Base-by-base conservation (phyloP, 2,329 filamentous ascomycete genomes). In the Incumbomyces delicatus region DNA sequence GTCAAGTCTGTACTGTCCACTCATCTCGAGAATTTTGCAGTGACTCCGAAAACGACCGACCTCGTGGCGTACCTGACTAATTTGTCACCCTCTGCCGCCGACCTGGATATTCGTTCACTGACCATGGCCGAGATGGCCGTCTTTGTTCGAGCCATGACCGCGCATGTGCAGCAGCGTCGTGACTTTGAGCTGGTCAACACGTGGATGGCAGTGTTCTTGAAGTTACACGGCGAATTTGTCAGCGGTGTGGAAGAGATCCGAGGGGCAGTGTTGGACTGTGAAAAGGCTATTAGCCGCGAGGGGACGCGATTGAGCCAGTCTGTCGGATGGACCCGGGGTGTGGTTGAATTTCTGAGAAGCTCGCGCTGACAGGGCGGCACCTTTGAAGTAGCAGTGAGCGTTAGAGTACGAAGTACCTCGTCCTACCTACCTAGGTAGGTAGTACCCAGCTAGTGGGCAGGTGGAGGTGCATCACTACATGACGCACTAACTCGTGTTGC, bases 141-240 rank as follows among this genome's bases (percentile, higher is more conserved):
- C 44, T 98, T 98, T 61, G 81, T 96, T 43, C 66, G 71, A n/a
- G 88, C 88, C 1, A 66, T 98, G 47, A 94, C 86, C 0, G 73
- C 70, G 45, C 75, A 84, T 11, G 69, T 96, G 44, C 67, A 71
- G 36, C 46, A 39, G 18, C 80, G 82, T 53, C 78, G 77, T 40
- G 92, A 96, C 64, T 98, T 94, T 64, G 92, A 98, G 66, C 74
- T 98, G 33, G 85, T 87, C 13, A 89, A 96, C 65, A 87, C 88
- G 0, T 98, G 92, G 90, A 96, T 98, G 88, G 82, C 84, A 1
- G 90, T 96, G 1, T 94, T 96, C 60, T 63, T 98, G 49, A 78
- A 82, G 40, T 69, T 95, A 34, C 90, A 96, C 64, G 75, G 74
- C 6, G 80, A 83, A 50, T 67, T 74, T 13, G 67, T 85, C 27